Evolutionary conservation across 2,329 filamentous ascomycete genomes (phyloP).

Genomic region (Colletotrichum abscissum): DNA sequence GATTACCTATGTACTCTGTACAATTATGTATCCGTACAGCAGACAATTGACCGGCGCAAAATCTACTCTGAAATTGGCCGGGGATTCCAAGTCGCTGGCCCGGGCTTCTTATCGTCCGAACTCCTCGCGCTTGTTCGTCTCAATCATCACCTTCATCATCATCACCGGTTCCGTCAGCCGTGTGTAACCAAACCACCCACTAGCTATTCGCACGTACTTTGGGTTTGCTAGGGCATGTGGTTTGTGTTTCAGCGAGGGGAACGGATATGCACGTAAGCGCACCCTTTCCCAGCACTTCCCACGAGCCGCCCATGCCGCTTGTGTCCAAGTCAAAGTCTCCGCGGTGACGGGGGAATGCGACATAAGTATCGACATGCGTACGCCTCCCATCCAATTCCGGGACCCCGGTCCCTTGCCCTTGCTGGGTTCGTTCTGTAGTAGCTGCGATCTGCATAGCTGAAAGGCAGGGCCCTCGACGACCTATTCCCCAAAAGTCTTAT

Average conservation of each 20-base stretch:
- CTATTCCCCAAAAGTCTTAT: neutral
- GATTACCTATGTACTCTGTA: too few relatives aligned
- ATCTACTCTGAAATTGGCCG: neutral
- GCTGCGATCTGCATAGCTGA: conserved; percentile 15
- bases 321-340: neutral
- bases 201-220: neutral
- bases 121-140: neutral
- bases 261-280: neutral
- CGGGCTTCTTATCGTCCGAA: neutral
- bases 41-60: neutral
- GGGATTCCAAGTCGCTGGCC: neutral
- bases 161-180: neutral
- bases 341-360: neutral
- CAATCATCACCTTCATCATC: neutral
- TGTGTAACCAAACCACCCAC: neutral
- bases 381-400: neutral
- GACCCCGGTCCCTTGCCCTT: conserved; percentile 4
- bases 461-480: neutral
- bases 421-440: neutral
- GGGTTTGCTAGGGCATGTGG: neutral
- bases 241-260: neutral
- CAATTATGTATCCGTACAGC: neutral
- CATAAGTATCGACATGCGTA: neutral
- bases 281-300: neutral
- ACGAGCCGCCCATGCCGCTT: neutral